A percentile compares a stretch with the other conserved stretches of the same genome.
These are phyloP conservation scores for Akanthomyces uredinophilus DNA, from an alignment of 2,329 filamentous ascomycete species.

Conservation along the genomic window DNA sequence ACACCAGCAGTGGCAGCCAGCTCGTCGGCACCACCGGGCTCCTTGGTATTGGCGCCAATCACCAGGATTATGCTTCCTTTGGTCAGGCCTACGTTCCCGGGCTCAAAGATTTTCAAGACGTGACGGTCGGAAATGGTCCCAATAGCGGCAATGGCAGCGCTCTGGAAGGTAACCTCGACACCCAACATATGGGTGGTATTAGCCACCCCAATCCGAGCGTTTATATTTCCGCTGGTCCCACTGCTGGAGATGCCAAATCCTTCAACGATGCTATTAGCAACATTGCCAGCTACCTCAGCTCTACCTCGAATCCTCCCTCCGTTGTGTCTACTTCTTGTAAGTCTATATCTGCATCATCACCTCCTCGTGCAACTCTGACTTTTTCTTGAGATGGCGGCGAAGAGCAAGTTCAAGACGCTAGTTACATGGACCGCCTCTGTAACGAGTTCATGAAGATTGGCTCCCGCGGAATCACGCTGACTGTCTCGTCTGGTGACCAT, in stretches of 20 bases:
- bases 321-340: conserved; percentile 42
- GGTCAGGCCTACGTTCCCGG: not conserved
- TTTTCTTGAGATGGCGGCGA: conserved; percentile 40
- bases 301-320: conserved; percentile 12
- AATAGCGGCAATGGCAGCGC: not conserved
- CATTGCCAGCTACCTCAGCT: conserved; percentile 10
- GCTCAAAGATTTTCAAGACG: conserved; percentile 12
- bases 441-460: conserved; percentile 53
- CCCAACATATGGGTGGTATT: conserved; percentile 13
- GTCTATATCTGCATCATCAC: not conserved
- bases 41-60: conserved; percentile 11
- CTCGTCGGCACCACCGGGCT: conserved; percentile 13
- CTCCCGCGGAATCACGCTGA: conserved; percentile 42
- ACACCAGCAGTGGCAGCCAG: conserved; percentile 8
- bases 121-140: not conserved
- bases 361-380: too few relatives aligned
- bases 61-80: conserved; percentile 10
- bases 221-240: conserved; percentile 8
- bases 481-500: conserved; percentile 35
- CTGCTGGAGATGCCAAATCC: not conserved
- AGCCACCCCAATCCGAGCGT: conserved; percentile 15
- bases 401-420: conserved; percentile 34
- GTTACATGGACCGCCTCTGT: conserved; percentile 39
- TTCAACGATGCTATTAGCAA: conserved; percentile 10
- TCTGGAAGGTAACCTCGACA: conserved; percentile 18